Evolutionary conservation across 2,329 filamentous ascomycete genomes (phyloP), one percentile per base, ranked within the genome.

Genomic region (Ophiostoma sp.): DNA sequence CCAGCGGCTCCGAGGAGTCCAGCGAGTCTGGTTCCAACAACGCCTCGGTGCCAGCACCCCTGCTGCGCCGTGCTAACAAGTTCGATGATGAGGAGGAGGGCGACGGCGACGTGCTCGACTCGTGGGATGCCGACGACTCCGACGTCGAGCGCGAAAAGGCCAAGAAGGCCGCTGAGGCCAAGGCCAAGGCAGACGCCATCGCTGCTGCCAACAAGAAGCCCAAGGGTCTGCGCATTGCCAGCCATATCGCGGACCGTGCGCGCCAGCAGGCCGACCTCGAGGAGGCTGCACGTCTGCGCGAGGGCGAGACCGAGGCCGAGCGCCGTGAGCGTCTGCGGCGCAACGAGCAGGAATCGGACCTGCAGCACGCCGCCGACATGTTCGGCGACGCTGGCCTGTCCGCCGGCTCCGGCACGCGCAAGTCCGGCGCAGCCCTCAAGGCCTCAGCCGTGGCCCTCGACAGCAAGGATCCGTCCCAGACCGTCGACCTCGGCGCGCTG

Each of bases 61-160:
- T 76, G 66, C 81, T 82, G 72, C 81, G 83, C 71, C 79, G 72
- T 16, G 60, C 77, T 71, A 80, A 69, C 72, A 92, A 95, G 81
- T 97, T 97, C 76, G 93, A 95, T 74, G 94, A 98, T 74, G 94
- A 98, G 78, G 93, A 97, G 79, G 89, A 84, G 68, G 88, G 93
- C 45, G 88, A 90, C 73, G 83, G 83, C 74, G 92, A 96, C 79
- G 93, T 98, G 69, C 86, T 97, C 76, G 95, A 99, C 70, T 94
- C 92, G 45, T 99, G 95, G 95, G 93, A 98, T 76, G 94, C 91
- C 74, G 95, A 98, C 76, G 95, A 99, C 81, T 97, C 93, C 71
- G 95, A 99, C 75, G 94, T 89, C 74, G 95, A 99, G 83, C 91
- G 93, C 75, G 93, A 97, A 80, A 99, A 98, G 84, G 91, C 87